Evolutionary conservation across 495 filamentous ascomycete species (phyloP), one percentile per base, ranked within the genome.

Genomic region (Lophium mytilinum): DNA sequence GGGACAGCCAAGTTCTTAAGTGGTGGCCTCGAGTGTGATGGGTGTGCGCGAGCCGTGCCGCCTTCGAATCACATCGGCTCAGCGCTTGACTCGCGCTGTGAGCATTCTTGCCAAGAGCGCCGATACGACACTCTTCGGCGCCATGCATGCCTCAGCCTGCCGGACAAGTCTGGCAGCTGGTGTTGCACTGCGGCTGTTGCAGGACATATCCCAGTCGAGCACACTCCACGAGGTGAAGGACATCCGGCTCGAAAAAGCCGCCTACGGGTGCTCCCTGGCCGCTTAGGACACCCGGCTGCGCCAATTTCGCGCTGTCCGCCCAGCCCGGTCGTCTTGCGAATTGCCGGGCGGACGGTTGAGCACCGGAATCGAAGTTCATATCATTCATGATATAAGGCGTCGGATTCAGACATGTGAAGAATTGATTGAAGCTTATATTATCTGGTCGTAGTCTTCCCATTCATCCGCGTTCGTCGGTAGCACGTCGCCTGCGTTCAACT

Each of bases 1-100:
- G 62, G 62, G 58, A 55, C 49, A 37, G 62, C 58, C 62, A 61
- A 54, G 58, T 45, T 65, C 57, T 65, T 65, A 65, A 61, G 18
- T 39, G 55, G 55, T 52, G 40, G 60, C 37, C 45, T 37, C 37
- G 56, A 24, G 53, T 37, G 52, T 39, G 47, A 36, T 41, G 39
- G 39, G 12, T 3, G n/a, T 24, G 36, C 10, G 14, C 56, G 37
- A 45, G 17, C 56, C 58, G 58, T 61, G 45, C 58, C 58, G 58
- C 48, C 53, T 52, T 18, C 41, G 39, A 41, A 12, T 41, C 39
- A 41, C 12, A 41, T 14, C 11, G 12, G 39, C 39, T 41, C 12
- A 12, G 11, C 39, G 39, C 12, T 41, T 12, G 39, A 17, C 39
- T 12, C 17, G 39, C 12, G 11, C 17, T 12, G 3, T 14, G 11